Conservation (phyloP, 768 basidiomycete species). For the Hygrocybe coccinea region DNA sequence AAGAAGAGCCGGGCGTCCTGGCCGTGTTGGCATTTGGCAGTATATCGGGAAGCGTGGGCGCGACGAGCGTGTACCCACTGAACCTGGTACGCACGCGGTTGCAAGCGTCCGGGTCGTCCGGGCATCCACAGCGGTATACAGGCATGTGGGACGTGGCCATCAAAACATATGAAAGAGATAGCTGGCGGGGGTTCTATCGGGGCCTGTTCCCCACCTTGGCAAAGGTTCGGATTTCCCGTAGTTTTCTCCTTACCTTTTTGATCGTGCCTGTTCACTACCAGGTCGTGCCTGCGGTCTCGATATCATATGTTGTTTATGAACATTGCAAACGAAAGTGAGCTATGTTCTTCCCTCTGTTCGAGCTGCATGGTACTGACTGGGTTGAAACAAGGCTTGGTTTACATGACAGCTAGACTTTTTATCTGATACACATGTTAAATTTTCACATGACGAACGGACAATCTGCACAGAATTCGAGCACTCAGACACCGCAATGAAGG, state of each 20-base stretch:
- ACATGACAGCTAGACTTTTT: conserved; percentile 29
- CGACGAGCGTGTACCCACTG: conserved; percentile 87
- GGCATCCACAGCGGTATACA: conserved; percentile 86
- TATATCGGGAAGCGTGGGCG: conserved; percentile 88
- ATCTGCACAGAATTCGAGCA: not conserved
- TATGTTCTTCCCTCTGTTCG: conserved; percentile 3
- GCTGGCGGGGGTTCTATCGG: conserved; percentile 92
- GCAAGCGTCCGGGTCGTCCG: conserved; percentile 93
- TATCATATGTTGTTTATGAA: conserved; percentile 94
- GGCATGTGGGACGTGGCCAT: conserved; percentile 81
- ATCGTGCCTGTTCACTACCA: too few relatives aligned
- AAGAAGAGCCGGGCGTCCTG: conserved; percentile 85
- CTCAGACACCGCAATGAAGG: not conserved
- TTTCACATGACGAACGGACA: too few relatives aligned
- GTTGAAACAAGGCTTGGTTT: conserved; percentile 55
- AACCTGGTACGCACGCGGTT: conserved; percentile 90
- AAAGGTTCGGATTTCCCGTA: conserved; percentile 61
- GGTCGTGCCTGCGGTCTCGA: conserved; percentile 95
- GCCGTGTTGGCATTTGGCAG: conserved; percentile 88
- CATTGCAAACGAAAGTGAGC: conserved; percentile 73
- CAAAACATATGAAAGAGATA: conserved; percentile 79
- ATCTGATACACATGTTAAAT: conserved; percentile 4
- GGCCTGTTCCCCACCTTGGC: conserved; percentile 89
- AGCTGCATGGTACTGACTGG: conserved; percentile 11
- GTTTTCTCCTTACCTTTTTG: too few relatives aligned